A percentile compares a stretch with the other conserved stretches of the same genome.
Evolutionary conservation across 2,329 filamentous ascomycete species (phyloP).

Genomic region (Exophiala sp.): DNA sequence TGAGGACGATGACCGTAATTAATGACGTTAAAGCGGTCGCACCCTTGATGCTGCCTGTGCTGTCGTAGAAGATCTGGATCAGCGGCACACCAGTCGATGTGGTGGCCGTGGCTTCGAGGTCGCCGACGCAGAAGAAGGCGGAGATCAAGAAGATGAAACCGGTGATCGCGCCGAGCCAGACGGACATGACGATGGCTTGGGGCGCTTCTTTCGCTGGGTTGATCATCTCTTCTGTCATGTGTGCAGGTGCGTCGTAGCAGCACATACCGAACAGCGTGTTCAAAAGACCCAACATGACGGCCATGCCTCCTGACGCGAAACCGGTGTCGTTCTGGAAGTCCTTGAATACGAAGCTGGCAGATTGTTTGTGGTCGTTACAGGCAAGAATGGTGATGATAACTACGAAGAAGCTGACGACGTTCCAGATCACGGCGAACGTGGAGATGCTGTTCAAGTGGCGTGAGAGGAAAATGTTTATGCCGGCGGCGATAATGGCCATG

Average conservation of each 20-base stretch:
- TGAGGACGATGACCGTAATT: slow-evolving; percentile 49
- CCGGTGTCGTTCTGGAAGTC: slow-evolving; percentile 49
- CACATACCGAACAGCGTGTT: slow-evolving; percentile 45
- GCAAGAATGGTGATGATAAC: slow-evolving; percentile 53
- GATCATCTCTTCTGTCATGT: slow-evolving; percentile 57
- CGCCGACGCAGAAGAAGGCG: slow-evolving; percentile 52
- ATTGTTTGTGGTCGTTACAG: slow-evolving; percentile 53
- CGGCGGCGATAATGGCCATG: slow-evolving; percentile 44
- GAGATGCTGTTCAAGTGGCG: slow-evolving; percentile 52
- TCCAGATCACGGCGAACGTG: slow-evolving; percentile 42
- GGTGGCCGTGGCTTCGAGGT: slow-evolving; percentile 45
- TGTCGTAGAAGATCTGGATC: slow-evolving; percentile 53
- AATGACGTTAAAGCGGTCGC: slow-evolving; percentile 46
- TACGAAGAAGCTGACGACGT: slow-evolving; percentile 51
- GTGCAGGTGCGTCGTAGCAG: slow-evolving; percentile 29
- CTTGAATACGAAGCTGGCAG: slow-evolving; percentile 56
- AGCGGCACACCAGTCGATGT: slow-evolving; percentile 51
- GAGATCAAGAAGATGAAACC: slow-evolving; percentile 49
- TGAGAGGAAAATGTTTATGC: slow-evolving; percentile 50
- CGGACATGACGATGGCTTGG: slow-evolving; percentile 45
- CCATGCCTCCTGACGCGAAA: slow-evolving; percentile 48
- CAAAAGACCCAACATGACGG: slow-evolving; percentile 52
- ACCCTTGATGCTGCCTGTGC: slow-evolving; percentile 44
- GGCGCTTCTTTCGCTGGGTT: slow-evolving; percentile 49
- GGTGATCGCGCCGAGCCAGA: slow-evolving; percentile 44